Conservation (phyloP, 1,284 basidiomycete genomes). For the Gomphus bonarii region DNA sequence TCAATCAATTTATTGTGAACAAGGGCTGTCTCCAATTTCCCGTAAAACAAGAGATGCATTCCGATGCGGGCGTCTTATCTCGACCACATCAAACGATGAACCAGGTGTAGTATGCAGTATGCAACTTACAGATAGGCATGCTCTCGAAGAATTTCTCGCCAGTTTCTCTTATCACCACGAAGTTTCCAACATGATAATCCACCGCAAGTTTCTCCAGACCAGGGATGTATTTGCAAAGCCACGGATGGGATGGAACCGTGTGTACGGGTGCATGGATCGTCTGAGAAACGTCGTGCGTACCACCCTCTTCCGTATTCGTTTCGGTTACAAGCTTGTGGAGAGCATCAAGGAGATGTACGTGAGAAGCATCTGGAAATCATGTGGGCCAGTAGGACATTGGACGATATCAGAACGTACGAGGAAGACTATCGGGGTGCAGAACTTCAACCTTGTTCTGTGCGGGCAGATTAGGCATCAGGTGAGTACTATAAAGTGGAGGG, state of each 20-base stretch:
- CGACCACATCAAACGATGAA: neutral
- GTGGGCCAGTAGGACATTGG: neutral
- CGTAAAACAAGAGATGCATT: slow-evolving; percentile 74
- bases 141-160: slow-evolving; percentile 61
- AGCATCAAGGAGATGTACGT: neutral
- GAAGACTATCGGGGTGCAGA: slow-evolving; percentile 20
- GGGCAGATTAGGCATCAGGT: slow-evolving; percentile 4
- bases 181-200: slow-evolving; percentile 55
- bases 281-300: slow-evolving; percentile 8
- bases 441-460: slow-evolving; percentile 15
- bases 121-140: slow-evolving; percentile 65
- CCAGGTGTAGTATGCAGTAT: slow-evolving; percentile 14
- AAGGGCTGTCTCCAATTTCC: slow-evolving; percentile 39
- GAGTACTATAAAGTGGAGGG: too few relatives aligned
- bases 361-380: neutral
- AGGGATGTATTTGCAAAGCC: slow-evolving; percentile 32
- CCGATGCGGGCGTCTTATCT: slow-evolving; percentile 32
- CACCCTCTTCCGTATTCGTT: neutral
- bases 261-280: slow-evolving; percentile 9
- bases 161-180: slow-evolving; percentile 47
- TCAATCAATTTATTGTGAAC: slow-evolving; percentile 48
- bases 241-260: slow-evolving; percentile 9
- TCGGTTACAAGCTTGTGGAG: slow-evolving; percentile 6
- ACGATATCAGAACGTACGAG: slow-evolving; percentile 11
- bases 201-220: slow-evolving; percentile 42